Percentiles rank a stretch among this genome's conserved stretches.
Conservation (phyloP, 2,329 filamentous ascomycete genomes). For the Xylogone sp. region DNA sequence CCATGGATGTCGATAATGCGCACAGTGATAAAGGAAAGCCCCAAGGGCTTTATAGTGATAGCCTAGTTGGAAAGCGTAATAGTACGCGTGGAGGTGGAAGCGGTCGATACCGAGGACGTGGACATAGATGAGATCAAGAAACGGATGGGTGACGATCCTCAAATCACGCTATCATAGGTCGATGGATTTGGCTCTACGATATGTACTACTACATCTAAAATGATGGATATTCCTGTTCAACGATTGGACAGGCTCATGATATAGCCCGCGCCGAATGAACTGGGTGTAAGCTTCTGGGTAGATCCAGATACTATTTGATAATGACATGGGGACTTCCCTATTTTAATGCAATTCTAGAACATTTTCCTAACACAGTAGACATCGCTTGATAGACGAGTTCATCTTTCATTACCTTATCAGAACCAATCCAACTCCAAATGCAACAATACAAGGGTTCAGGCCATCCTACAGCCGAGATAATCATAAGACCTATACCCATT, state of each 20-base stretch:
- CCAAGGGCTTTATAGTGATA: constrained; percentile 28
- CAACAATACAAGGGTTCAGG: neutral
- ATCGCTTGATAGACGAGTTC: too few species aligned
- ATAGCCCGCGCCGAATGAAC: too few species aligned
- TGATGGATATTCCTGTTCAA: too few species aligned
- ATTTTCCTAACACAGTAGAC: too few species aligned
- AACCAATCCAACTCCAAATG: too few species aligned
- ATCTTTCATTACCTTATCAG: too few species aligned
- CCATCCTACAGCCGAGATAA: neutral
- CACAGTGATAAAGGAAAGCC: constrained; percentile 9
- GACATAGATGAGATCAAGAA: constrained; percentile 13
- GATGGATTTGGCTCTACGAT: neutral
- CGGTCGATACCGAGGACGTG: constrained; percentile 16
- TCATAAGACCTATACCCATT: neutral
- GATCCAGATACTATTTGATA: too few species aligned
- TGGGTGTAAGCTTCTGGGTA: too few species aligned
- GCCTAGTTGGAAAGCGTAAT: constrained; percentile 16
- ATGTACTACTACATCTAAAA: too few species aligned
- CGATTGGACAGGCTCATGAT: too few species aligned
- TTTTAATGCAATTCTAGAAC: too few species aligned
- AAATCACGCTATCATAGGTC: neutral
- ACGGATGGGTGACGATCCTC: neutral
- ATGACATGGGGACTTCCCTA: too few species aligned
- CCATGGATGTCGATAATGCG: constrained; percentile 28
- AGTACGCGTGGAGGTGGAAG: constrained; percentile 11